Conservation (phyloP, 2,329 filamentous ascomycete species). For the Neocucurbitaria cava region DNA sequence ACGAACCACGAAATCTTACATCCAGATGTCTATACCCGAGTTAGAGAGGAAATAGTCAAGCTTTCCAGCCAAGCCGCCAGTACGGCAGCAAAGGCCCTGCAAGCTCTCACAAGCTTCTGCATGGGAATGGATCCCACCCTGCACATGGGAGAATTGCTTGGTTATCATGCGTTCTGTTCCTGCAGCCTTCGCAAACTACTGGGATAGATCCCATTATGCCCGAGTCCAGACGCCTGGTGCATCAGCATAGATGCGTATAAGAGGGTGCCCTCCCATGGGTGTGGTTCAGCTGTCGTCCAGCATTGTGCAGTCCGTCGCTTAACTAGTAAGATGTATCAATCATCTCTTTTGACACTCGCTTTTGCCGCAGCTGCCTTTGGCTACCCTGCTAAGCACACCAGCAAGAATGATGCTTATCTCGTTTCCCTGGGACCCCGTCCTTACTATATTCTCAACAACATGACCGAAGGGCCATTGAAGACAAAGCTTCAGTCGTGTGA, state of each 20-base stretch:
- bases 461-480: constrained; percentile 68
- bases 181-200: neutral
- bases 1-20: too few species aligned
- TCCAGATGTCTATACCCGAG: too few species aligned
- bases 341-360: constrained; percentile 4
- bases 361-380: constrained; percentile 16
- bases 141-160: constrained; percentile 7
- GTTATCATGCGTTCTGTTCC: constrained; percentile 3
- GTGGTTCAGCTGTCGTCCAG: neutral
- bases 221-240: neutral
- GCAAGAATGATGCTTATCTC: constrained; percentile 21
- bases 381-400: constrained; percentile 18
- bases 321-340: neutral
- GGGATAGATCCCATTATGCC: neutral
- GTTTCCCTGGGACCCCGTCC: constrained; percentile 70
- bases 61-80: neutral
- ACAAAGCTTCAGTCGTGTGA: constrained; percentile 65
- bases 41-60: neutral
- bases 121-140: neutral
- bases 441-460: constrained; percentile 68
- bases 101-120: neutral
- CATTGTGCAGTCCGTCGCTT: neutral
- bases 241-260: neutral
- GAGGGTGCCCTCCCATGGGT: neutral
- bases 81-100: neutral